phyloP scores from a whole-genome alignment of 139 green algal species.

The Nannochloris sp. region DNA sequence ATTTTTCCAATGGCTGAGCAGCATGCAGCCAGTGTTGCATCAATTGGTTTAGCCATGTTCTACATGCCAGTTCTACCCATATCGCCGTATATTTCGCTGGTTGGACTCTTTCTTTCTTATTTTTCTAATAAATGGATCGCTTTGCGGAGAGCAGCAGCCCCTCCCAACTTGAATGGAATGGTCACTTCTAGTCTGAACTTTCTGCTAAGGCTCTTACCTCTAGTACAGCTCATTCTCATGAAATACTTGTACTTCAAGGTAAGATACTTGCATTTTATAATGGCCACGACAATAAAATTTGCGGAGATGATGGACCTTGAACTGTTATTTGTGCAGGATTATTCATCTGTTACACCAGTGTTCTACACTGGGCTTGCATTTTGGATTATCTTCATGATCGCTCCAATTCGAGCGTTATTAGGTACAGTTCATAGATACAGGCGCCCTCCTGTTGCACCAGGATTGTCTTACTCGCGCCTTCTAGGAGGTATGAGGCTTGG shows the following conservation, averaged over 20 bases:
- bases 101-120: conserved; percentile 30
- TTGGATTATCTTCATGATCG: conserved; percentile 29
- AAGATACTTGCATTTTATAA: not conserved
- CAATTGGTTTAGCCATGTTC: conserved; percentile 35
- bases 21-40: conserved; percentile 34
- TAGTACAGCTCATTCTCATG: conserved; percentile 46
- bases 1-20: conserved; percentile 40
- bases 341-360: conserved; percentile 15
- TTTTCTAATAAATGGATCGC: conserved; percentile 36
- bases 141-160: conserved; percentile 23
- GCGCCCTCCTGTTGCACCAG: conserved; percentile 12
- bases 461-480: conserved; percentile 16
- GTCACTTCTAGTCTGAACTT: conserved; percentile 15
- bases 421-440: conserved; percentile 8
- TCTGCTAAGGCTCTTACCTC: conserved; percentile 35
- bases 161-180: conserved; percentile 25
- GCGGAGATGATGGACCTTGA: not conserved
- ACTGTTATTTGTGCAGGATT: conserved; percentile 5
- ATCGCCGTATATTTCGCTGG: conserved; percentile 22
- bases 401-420: conserved; percentile 24
- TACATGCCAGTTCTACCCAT: conserved; percentile 47
- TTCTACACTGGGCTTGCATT: conserved; percentile 39
- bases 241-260: conserved; percentile 34
- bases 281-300: not conserved
- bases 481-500: conserved; percentile 16